Evolutionary conservation across 306 rosid genomes (phyloP), one percentile per base, ranked within the genome.

Genomic region (Prunus padus): DNA sequence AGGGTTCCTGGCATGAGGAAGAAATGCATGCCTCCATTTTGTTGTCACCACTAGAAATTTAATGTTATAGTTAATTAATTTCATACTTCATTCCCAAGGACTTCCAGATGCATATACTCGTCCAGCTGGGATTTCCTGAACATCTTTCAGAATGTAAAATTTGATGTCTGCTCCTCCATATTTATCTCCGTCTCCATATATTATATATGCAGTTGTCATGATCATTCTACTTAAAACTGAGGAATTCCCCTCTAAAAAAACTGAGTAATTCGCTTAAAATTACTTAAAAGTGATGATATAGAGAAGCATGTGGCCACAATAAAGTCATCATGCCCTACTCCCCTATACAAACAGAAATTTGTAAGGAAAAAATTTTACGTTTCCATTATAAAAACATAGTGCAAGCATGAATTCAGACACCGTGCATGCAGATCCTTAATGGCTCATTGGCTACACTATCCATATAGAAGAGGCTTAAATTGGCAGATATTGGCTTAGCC

Each of bases 1-100:
- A 47, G 99, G 99, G 15, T 96, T 96, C 80, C 99, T 96, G 82
- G 98, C 99, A 54, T 92, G 84, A 88, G 31, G 56, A 37, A 37
- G 42, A 62, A 46, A 37, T 73, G 77, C 45, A 76, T 71, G 80
- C 71, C 67, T 51, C 72, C 52, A 45, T 57, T 85, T 84, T 87
- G 83, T 79, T 78, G 77, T 71, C 84, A 76, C n/a, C 74, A 68
- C 74, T 81, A 79, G 76, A 83, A 72, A 73, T 77, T 71, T 72
- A 66, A 80, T 76, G 61, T 81, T 77, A 23, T 55, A 77, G 76
- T 22, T 37, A 37, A 19, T 59, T 23, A 19, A 19, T 64, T 64
- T 64, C 68, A 19, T 33, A 64, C 26, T 33, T 33, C 4, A 64
- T 18, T 42, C 69, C 8, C 5, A 67, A 47, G 44, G 69, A 73